These are phyloP conservation scores for Moniliophthora roreri DNA, from an alignment of 1,284 basidiomycete species.

Conservation along the genomic window DNA sequence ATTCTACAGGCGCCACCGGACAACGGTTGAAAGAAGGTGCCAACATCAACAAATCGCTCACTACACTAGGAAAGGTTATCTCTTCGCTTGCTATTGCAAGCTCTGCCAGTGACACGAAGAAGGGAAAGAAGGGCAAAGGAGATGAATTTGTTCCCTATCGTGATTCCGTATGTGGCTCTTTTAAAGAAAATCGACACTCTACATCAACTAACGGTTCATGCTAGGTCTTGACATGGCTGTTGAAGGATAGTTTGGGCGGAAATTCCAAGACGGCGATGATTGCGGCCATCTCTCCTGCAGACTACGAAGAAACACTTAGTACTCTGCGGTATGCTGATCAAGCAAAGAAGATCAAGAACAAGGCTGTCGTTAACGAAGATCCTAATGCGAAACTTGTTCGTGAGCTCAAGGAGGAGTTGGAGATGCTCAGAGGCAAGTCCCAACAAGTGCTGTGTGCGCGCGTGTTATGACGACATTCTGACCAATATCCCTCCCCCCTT, in stretches of 20 bases:
- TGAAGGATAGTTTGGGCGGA: conserved; percentile 96
- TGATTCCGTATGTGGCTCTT: conserved; percentile 69
- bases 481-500: conserved; percentile 12
- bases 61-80: conserved; percentile 97
- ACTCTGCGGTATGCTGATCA: conserved; percentile 96
- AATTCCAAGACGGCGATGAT: conserved; percentile 98
- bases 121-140: conserved; percentile 81
- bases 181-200: conserved; percentile 6
- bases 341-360: conserved; percentile 99
- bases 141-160: conserved; percentile 94
- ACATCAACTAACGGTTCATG: conserved; percentile 10
- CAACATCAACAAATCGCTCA: conserved; percentile 98
- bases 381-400: conserved; percentile 98
- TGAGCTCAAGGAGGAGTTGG: conserved; percentile 97
- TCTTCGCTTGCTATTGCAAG: conserved; percentile 85
- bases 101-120: conserved; percentile 59
- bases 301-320: conserved; percentile 97
- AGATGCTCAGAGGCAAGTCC: conserved; percentile 74
- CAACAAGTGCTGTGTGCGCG: conserved; percentile 48
- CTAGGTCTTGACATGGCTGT: conserved; percentile 92
- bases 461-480: conserved; percentile 14
- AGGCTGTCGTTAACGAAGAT: conserved; percentile 98
- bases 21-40: conserved; percentile 94
- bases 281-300: conserved; percentile 95
- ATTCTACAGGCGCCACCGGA: conserved; percentile 96